Conservation (phyloP, 495 filamentous ascomycete genomes). For the Amphirosellinia nigrospora region DNA sequence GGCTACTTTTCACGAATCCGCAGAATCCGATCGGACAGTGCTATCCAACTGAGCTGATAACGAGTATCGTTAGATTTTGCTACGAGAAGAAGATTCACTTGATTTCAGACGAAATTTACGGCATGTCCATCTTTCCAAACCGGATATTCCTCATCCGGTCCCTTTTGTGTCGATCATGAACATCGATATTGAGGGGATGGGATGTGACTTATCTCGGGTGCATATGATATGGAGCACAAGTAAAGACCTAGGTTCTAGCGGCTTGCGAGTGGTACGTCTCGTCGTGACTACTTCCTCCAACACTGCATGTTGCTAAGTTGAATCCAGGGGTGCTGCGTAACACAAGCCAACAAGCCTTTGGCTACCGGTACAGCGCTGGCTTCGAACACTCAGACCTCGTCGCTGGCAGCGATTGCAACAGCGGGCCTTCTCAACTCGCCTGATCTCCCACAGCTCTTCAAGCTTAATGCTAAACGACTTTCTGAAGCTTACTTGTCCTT, state of each 20-base stretch:
- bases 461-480: neutral
- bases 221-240: constrained; percentile 31
- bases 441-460: neutral
- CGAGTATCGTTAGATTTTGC: constrained; percentile 32
- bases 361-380: constrained; percentile 11
- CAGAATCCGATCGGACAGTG: constrained; percentile 51
- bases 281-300: neutral
- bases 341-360: constrained; percentile 16
- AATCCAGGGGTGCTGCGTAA: constrained; percentile 19
- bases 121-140: constrained; percentile 32
- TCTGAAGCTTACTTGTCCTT: neutral
- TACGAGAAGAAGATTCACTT: constrained; percentile 36
- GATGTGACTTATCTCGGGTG: constrained; percentile 15
- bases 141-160: neutral
- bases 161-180: constrained; percentile 24
- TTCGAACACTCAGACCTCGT: constrained; percentile 20
- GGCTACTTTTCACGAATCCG: constrained; percentile 42
- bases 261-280: constrained; percentile 26
- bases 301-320: neutral
- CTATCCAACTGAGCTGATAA: neutral
- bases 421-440: neutral
- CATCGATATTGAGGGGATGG: constrained; percentile 6
- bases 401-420: constrained; percentile 11
- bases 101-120: constrained; percentile 45
- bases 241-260: constrained; percentile 34